These are phyloP conservation scores for Leccinum olivaceopallidum DNA, from an alignment of 768 basidiomycete genomes.

Conservation along the genomic window DNA sequence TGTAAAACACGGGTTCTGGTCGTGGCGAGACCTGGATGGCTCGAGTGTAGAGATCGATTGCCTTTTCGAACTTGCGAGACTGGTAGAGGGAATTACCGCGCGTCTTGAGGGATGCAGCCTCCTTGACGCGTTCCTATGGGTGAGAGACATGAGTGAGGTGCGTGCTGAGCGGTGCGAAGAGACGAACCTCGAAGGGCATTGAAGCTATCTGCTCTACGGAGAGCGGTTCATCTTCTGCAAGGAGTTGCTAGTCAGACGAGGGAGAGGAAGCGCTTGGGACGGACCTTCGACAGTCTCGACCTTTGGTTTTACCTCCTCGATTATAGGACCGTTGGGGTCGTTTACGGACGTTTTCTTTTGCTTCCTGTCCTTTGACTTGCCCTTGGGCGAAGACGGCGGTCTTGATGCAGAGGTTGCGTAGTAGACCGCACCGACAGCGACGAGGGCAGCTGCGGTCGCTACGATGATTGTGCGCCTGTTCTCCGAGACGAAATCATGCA, in stretches of 20 bases:
- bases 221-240: slow-evolving; percentile 42
- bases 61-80: slow-evolving; percentile 55
- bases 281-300: slow-evolving; percentile 34
- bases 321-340: slow-evolving; percentile 68
- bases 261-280: slow-evolving; percentile 10
- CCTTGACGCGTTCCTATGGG: slow-evolving; percentile 61
- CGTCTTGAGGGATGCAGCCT: slow-evolving; percentile 65
- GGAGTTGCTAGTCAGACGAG: slow-evolving; percentile 6
- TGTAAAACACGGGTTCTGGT: slow-evolving; percentile 91
- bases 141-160: slow-evolving; percentile 14
- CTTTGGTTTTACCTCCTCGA: slow-evolving; percentile 70
- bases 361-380: slow-evolving; percentile 48
- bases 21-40: slow-evolving; percentile 75
- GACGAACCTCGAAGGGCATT: slow-evolving; percentile 57
- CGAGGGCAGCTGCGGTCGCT: slow-evolving; percentile 67
- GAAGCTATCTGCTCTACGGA: slow-evolving; percentile 56
- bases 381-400: slow-evolving; percentile 38
- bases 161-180: slow-evolving; percentile 8
- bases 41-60: slow-evolving; percentile 67
- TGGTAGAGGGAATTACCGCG: slow-evolving; percentile 75
- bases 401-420: slow-evolving; percentile 52
- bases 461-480: slow-evolving; percentile 77
- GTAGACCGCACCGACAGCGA: slow-evolving; percentile 72
- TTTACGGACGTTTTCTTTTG: slow-evolving; percentile 56
- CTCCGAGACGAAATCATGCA: slow-evolving; percentile 69